Base-by-base conservation (phyloP, 768 basidiomycete species). In the Lyophyllum semitale region DNA sequence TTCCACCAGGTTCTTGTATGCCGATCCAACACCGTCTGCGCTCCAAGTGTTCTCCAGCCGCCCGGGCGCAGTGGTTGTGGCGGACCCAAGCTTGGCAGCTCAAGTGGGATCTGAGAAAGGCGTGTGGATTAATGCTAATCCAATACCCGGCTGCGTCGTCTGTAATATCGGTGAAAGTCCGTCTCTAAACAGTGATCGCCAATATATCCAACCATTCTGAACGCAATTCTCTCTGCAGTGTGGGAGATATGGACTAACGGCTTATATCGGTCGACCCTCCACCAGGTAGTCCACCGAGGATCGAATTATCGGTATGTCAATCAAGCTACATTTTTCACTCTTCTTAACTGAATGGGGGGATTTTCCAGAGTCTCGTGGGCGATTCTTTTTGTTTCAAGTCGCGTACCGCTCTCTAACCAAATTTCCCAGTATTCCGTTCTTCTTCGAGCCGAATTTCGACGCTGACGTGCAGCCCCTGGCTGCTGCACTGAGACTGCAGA, bases 231-330 rank as follows among this genome's bases (percentile, higher is more conserved):
- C 25, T 27, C 25, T 29, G 8, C 58, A 91, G 89, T 94, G 93
- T 94, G 93, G 90, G 90, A 95, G 77, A 80, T 87, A 43, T 96
- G 93, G 93, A 87, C 89, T 5, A 85, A 88, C 59, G 94, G 94
- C 0, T 68, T 95, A 46, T 97, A 96, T 75, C 69, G 71, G 9
- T 89, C 92, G 35, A 95, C 95, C 0, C 74, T 95, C n/a, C 95
- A 96, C 70, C 82, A 92, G 3, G 95, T 97, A 6, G 76, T 96
- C 3, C 93, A 97, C 63, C 72, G 77, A 55, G 83, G 85, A 8
- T 75, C 80, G 12, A 91, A 88, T 64, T 95, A 94, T 67, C 71
- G 80, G 81, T 81, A 59, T 58, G 68, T 53, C 25, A 76, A 77
- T 71, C 35, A 9, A 32, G 13, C 37, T 43, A 15, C 22, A 11